These are phyloP conservation scores for Trichoderma virens DNA, from an alignment of 495 filamentous ascomycete genomes.

Conservation along the genomic window DNA sequence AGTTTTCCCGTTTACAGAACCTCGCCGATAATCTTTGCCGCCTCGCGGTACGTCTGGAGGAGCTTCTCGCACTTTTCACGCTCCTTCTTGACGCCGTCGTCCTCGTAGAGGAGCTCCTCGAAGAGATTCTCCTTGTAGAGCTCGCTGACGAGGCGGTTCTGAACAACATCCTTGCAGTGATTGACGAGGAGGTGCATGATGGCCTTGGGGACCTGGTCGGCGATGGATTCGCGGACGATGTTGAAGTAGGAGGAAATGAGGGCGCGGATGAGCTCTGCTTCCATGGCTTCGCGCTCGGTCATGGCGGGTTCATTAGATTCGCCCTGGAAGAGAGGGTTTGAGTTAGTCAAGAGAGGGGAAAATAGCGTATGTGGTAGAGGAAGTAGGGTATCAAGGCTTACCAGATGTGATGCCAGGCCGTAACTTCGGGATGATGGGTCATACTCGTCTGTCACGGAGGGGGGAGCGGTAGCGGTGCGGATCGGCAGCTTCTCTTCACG, in stretches of 20 bases:
- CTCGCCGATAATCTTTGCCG: constrained; percentile 94
- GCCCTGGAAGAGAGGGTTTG: constrained; percentile 20
- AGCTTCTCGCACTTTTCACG: constrained; percentile 96
- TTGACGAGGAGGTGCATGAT: constrained; percentile 99
- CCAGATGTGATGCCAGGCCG: constrained; percentile 33
- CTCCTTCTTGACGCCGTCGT: constrained; percentile 93
- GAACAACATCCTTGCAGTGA: constrained; percentile 93
- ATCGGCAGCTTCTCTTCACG: constrained; percentile 52
- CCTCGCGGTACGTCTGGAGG: constrained; percentile 89
- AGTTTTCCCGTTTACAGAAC: constrained; percentile 62
- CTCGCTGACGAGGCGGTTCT: constrained; percentile 92
- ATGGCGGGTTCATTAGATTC: constrained; percentile 66
- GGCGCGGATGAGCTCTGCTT: constrained; percentile 93
- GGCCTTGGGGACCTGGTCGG: constrained; percentile 96
- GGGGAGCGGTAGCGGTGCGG: constrained; percentile 30
- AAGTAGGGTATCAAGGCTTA: constrained; percentile 39
- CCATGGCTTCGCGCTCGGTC: constrained; percentile 90
- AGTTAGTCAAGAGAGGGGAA: background rate
- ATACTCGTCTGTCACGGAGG: constrained; percentile 23
- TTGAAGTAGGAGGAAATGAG: constrained; percentile 97
- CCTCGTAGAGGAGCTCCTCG: constrained; percentile 89
- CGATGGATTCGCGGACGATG: constrained; percentile 94
- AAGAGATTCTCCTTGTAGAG: constrained; percentile 93
- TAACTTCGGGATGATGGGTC: constrained; percentile 15
- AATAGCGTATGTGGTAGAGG: background rate